phyloP scores from a whole-genome alignment of 352 stramenopile genomes.

The Achlya hypogyna region DNA sequence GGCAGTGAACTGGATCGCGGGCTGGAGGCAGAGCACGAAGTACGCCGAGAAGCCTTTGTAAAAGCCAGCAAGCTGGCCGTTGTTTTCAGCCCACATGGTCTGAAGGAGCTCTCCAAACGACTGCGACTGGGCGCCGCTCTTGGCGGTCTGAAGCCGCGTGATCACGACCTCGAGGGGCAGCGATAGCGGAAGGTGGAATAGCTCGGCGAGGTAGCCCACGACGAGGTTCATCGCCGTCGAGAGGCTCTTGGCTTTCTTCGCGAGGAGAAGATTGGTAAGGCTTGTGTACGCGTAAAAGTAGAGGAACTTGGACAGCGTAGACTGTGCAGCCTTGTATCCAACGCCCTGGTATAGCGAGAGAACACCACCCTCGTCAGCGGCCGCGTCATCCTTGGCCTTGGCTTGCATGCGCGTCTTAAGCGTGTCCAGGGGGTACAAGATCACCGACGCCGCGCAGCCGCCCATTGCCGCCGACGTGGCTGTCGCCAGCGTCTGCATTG shows the following conservation, averaged over 20 bases:
- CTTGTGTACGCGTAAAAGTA: conserved; percentile 88
- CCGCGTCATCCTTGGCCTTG: conserved; percentile 32
- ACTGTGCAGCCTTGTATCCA: conserved; percentile 79
- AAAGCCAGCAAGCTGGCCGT: conserved; percentile 40
- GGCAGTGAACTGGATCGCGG: conserved; percentile 95
- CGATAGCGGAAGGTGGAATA: conserved; percentile 67
- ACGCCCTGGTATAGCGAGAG: conserved; percentile 71
- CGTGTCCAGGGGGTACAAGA: conserved; percentile 78
- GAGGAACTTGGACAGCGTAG: conserved; percentile 79
- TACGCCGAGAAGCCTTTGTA: conserved; percentile 88
- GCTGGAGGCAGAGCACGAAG: conserved; percentile 94
- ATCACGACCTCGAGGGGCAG: conserved; percentile 84
- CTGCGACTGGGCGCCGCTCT: conserved; percentile 23
- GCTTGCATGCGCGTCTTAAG: conserved; percentile 86
- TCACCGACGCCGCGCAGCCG: conserved; percentile 64
- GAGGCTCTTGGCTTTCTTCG: conserved; percentile 51
- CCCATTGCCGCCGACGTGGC: conserved; percentile 66
- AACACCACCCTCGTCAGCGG: conserved; percentile 26
- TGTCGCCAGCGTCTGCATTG: conserved; percentile 71
- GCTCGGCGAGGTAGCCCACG: conserved; percentile 77
- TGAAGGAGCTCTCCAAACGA: conserved; percentile 47
- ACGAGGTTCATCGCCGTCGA: conserved; percentile 56
- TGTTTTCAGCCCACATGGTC: conserved; percentile 57
- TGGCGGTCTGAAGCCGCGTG: conserved; percentile 69
- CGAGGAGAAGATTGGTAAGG: conserved; percentile 49